Percentiles rank a stretch among this genome's conserved stretches.
Conservation (phyloP, 1,139 yeast species). For the Nematodospora anomalae region DNA sequence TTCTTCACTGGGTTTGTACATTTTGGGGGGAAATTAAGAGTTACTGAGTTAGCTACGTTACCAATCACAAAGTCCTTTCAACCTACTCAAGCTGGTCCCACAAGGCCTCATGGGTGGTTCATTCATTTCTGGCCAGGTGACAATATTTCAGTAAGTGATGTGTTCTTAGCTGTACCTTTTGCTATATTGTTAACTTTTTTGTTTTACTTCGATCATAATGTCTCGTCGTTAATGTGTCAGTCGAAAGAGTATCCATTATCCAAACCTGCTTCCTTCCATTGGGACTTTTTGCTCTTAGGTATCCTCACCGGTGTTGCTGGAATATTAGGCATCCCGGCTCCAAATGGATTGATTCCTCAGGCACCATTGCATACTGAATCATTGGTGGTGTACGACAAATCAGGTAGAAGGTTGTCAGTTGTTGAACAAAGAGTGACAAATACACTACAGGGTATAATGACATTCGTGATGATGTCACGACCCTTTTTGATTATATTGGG, state of each 20-base stretch:
- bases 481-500: slow-evolving; percentile 82
- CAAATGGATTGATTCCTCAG: slow-evolving; percentile 94
- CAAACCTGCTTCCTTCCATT: slow-evolving; percentile 89
- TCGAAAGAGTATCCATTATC: slow-evolving; percentile 74
- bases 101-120: slow-evolving; percentile 65
- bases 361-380: slow-evolving; percentile 92
- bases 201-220: slow-evolving; percentile 94
- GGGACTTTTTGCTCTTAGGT: slow-evolving; percentile 86
- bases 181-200: slow-evolving; percentile 79
- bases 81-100: slow-evolving; percentile 55
- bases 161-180: slow-evolving; percentile 89
- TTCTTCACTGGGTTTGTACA: slow-evolving; percentile 91
- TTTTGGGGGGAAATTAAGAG: slow-evolving; percentile 72
- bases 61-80: slow-evolving; percentile 74
- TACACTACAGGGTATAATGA: slow-evolving; percentile 77
- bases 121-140: slow-evolving; percentile 70
- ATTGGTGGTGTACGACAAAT: slow-evolving; percentile 57
- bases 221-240: slow-evolving; percentile 90
- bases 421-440: slow-evolving; percentile 91
- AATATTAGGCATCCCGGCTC: slow-evolving; percentile 87
- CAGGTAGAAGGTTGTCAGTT: slow-evolving; percentile 52
- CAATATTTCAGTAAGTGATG: slow-evolving; percentile 64
- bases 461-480: slow-evolving; percentile 84
- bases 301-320: slow-evolving; percentile 87
- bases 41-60: slow-evolving; percentile 53